These are phyloP conservation scores for Trichoderma asperellum DNA, from an alignment of 2,329 filamentous ascomycete genomes.

Conservation along the genomic window DNA sequence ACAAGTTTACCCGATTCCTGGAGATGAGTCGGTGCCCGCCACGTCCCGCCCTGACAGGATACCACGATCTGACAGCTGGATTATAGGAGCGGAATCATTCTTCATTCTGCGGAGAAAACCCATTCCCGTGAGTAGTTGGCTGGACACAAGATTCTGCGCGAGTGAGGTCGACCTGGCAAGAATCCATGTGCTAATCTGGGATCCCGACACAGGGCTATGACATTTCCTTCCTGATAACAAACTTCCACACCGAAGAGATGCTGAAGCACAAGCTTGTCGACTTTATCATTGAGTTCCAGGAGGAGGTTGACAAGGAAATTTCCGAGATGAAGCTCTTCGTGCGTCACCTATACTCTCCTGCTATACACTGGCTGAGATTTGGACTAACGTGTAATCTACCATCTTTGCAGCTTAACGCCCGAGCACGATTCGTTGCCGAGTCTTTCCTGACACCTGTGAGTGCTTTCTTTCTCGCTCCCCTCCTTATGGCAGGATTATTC, in stretches of 20 bases:
- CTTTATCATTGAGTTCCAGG: slow-evolving; percentile 94
- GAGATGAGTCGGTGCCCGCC: not conserved
- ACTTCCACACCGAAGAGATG: slow-evolving; percentile 98
- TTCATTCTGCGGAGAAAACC: slow-evolving; percentile 95
- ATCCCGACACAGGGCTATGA: slow-evolving; percentile 77
- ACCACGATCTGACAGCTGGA: not conserved
- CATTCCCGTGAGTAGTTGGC: slow-evolving; percentile 71
- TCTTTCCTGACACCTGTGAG: slow-evolving; percentile 92
- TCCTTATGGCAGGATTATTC: not conserved
- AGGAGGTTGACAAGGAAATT: slow-evolving; percentile 99
- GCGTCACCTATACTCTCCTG: slow-evolving; percentile 45
- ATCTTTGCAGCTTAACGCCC: slow-evolving; percentile 76
- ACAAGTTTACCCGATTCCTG: slow-evolving; percentile 97
- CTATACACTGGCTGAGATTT: not conserved
- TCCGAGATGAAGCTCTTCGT: slow-evolving; percentile 99
- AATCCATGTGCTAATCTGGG: not conserved
- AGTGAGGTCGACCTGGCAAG: no score
- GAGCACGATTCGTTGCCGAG: slow-evolving; percentile 96
- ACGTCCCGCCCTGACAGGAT: not conserved
- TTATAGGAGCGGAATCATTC: slow-evolving; percentile 80
- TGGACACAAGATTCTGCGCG: not conserved
- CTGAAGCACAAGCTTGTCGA: slow-evolving; percentile 93
- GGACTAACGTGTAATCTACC: not conserved
- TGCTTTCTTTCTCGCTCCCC: not conserved
- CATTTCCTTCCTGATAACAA: slow-evolving; percentile 97